Percentiles rank a stretch among this genome's conserved stretches.
These are phyloP conservation scores for Cairneyella variabilis DNA, from an alignment of 495 filamentous ascomycete species.

Conservation along the genomic window DNA sequence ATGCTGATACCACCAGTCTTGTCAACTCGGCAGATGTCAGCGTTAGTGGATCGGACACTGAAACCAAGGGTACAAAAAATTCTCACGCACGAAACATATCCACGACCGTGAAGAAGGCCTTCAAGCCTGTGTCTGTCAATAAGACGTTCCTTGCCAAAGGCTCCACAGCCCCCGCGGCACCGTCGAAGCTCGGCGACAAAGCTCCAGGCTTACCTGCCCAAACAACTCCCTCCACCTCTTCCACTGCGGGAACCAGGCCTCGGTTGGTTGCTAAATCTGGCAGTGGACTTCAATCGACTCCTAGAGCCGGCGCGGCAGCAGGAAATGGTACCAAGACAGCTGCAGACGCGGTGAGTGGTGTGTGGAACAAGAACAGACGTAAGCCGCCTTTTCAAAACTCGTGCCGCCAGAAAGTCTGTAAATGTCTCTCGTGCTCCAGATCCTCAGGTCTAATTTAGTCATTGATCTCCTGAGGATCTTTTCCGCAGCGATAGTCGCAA, in stretches of 20 bases:
- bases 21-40: constrained; percentile 52
- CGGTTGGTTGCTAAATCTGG: constrained; percentile 52
- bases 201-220: constrained; percentile 23
- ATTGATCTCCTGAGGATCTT: no score
- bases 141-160: constrained; percentile 73
- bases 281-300: constrained; percentile 40
- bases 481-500: no score
- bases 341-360: constrained; percentile 62
- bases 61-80: constrained; percentile 50
- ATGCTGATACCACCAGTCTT: constrained; percentile 39
- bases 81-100: constrained; percentile 65
- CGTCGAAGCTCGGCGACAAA: constrained; percentile 51
- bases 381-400: constrained; percentile 32
- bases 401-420: constrained; percentile 25
- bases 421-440: no score
- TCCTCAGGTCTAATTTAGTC: no score
- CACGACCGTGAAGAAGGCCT: constrained; percentile 75
- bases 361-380: constrained; percentile 99
- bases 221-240: constrained; percentile 30
- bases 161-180: constrained; percentile 32
- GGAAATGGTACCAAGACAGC: constrained; percentile 52
- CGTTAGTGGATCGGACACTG: constrained; percentile 66
- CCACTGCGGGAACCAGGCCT: constrained; percentile 41
- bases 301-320: constrained; percentile 47
- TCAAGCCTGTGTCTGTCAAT: constrained; percentile 94